Base-by-base conservation (phyloP, 83 land plant species). In the Diphasiastrum complanatum region DNA sequence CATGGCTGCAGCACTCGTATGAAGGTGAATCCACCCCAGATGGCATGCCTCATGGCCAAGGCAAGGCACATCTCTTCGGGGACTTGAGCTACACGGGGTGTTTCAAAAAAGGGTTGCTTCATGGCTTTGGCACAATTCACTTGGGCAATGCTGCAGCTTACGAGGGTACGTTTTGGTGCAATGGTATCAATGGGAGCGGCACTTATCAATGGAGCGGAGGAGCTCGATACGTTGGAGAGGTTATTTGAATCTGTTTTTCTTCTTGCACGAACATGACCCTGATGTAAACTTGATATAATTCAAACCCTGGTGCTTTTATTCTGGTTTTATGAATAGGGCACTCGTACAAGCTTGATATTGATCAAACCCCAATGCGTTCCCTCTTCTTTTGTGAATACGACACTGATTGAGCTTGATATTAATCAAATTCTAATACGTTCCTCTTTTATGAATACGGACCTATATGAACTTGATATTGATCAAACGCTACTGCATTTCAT, bases 11-110 rank as follows among this genome's bases (percentile, higher is more conserved):
- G 30, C 20, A 33, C 19, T 45, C 64, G 0, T 61, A 41, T 33
- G 18, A 41, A 45, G 64, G 64, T 5, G 34, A 28, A 18, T 32
- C 27, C 26, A 28, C 51, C 28, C 18, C 46, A 0, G 27, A 41
- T 18, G 64, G 64, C 2, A 26, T 61, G 11, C 64, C 64, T 8
- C 28, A 61, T 20, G 64, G 64, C 25, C 51, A 61, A 1, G 64
- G 64, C 24, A 19, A 33, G 2, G 46, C 48, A 6, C 30, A 8
- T 0, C 4, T 61, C 18, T 3, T 26, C 10, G 64, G 52, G 0
- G 51, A 48, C 0, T 24, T 61, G 26, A 45, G 5, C 16, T 61
- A 61, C 26, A 26, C 50, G 0, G 64, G 64, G 2, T 18, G 18
- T 43, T 61, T 61, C 48, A 61, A 25, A 11, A 22, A 26, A n/a